Base-by-base conservation (phyloP, 139 green algal genomes). In the Penium margaritaceum region DNA sequence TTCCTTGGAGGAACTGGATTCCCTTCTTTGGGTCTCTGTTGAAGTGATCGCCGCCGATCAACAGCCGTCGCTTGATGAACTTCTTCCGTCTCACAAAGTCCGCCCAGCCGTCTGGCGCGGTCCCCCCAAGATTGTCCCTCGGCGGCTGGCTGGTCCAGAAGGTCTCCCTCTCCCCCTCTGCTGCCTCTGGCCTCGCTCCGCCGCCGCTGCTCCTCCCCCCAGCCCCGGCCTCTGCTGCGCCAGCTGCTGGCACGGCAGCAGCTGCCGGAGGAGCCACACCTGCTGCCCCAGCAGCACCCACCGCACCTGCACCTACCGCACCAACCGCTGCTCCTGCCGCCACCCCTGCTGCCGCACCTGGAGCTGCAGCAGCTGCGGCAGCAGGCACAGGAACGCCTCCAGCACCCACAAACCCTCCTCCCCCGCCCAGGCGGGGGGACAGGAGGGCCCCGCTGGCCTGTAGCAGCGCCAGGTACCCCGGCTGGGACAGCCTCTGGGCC, bases 21-120 rank as follows among this genome's bases (percentile, higher is more conserved):
- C 93, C 93, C 83, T 97, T 97, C 73, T 96, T 96, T 41, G 83
- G 81, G 75, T 97, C 89, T 24, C 89, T 85, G 77, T 98, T 98
- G 86, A 97, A 98, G 77, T 97, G 93, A 62, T 98, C 93, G 17
- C 87, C 90, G 0, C 89, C 93, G 0, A 95, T 65, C 2, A 84
- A 70, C 43, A 96, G 83, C 29, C 86, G 78, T 12, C 69, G 80
- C 73, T 97, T 97, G 7, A 93, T 62, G 7, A 72, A 72, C 72
- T 88, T 91, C 67, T 24, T 27, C 27, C 51, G 35, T 6, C 70
- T 3, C 34, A 84, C 39, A 1, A 57, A n/a, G n/a, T 17, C 15
- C 36, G 30, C n/a, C 63, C 24, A 76, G 1, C 71, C 72, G 47
- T 17, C 6, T 7, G 9, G 33, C 29, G 27, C 30, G 34, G 73